Base-by-base conservation (phyloP, 2,329 filamentous ascomycete genomes). In the Beauveria scarabaeidicola region DNA sequence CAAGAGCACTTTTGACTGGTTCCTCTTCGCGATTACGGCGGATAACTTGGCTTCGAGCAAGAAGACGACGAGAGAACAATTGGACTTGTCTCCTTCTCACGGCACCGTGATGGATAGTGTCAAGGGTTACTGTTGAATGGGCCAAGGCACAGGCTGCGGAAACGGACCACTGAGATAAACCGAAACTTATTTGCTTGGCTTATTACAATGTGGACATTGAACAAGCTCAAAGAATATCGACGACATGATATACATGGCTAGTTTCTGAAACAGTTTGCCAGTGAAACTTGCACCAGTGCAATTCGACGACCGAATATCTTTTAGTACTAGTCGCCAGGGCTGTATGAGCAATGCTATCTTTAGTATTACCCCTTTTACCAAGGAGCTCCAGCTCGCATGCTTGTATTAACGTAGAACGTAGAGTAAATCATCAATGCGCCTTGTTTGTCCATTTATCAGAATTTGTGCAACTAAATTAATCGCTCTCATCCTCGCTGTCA, bases 31-130 rank as follows among this genome's bases (percentile, higher is more conserved):
- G 2, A 25, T 62, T 1, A 21, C 10, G 11, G 65, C 63, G 3
- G 68, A 74, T 61, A 74, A 72, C 61, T 67, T 68, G 2, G 64
- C 67, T 4, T 72, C 71, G 10, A 74, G 70, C 63, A 62, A 66
- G 36, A 71, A 71, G 67, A 77, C 75, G 67, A 77, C 75, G 15
- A 63, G 64, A 55, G 64, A 36, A 13, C 9, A 44, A 27, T 25
- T 60, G 7, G 52, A 52, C 13, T 50, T 52, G 58, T 11, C 27
- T 36, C 46, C 58, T n/a, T 41, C 29, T 3, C 36, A 46, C 6
- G 51, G 44, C 21, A 43, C 23, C 1, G 52, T 51, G 32, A 9
- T 50, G 8, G 50, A 50, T 2, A 58, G 55, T 13, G 38, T 58
- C 23, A 44, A 58, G n/a, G 36, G 21, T 0, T 17, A 51, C 23